Percentiles rank a stretch among this genome's conserved stretches.
Conservation (phyloP, 768 basidiomycete genomes). For the Neoboletus magnificus region DNA sequence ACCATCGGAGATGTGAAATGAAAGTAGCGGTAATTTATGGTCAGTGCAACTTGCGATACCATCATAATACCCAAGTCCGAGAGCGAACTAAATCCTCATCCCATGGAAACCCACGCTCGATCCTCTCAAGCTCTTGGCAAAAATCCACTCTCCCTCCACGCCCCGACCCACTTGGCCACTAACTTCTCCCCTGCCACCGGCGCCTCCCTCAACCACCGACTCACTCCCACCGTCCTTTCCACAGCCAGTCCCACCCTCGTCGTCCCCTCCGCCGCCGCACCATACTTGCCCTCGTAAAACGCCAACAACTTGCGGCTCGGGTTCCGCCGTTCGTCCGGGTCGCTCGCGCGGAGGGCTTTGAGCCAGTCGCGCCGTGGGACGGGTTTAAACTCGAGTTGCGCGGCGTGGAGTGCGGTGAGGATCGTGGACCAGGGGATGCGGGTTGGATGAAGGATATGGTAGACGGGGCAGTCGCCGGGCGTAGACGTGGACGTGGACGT, state of each 20-base stretch:
- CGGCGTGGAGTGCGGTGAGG: constrained; percentile 35
- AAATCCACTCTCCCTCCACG: constrained; percentile 43
- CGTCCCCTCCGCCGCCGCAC: constrained; percentile 5
- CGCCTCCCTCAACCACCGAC: constrained; percentile 16
- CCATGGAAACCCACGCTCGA: neutral
- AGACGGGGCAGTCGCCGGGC: constrained; percentile 17
- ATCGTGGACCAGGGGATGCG: constrained; percentile 37
- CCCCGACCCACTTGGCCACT: constrained; percentile 40
- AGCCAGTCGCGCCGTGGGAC: constrained; percentile 24
- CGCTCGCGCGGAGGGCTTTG: constrained; percentile 21
- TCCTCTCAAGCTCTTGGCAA: constrained; percentile 1
- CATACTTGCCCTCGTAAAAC: constrained; percentile 28
- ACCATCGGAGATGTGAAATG: too few species aligned
- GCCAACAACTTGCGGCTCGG: constrained; percentile 24
- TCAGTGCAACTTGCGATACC: neutral
- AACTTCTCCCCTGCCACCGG: constrained; percentile 24
- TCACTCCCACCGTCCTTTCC: constrained; percentile 7
- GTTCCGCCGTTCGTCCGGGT: constrained; percentile 20
- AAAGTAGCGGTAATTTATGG: neutral
- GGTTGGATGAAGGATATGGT: constrained; percentile 18
- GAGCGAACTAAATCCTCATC: neutral
- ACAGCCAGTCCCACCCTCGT: constrained; percentile 11
- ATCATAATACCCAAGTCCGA: neutral
- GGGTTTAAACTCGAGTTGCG: constrained; percentile 32
- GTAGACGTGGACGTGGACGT: neutral